Evolutionary conservation across 139 green algal genomes (phyloP), one percentile per base, ranked within the genome.

Genomic region (Marvania coccoides): DNA sequence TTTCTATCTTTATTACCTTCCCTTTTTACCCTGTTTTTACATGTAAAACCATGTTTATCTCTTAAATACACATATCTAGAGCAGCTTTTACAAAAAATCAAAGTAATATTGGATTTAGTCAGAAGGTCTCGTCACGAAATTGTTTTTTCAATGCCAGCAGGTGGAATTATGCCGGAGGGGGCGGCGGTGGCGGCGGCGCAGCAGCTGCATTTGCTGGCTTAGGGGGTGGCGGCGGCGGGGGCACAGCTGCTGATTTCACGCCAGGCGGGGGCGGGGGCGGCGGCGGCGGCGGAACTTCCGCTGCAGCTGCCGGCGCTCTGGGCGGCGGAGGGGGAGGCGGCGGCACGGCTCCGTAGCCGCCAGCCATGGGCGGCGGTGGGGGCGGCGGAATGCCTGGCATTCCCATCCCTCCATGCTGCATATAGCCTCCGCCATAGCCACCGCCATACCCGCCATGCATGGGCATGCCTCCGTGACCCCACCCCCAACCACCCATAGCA

Each of bases 271-370:
- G 12, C 1, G 55, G 55, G 8, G 55, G 55, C 13, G 55, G 55
- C n/a, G 55, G 55, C 35, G 55, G 66, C 0, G 64, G 64, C 5
- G 64, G 64, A 23, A 47, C 9, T 48, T 5, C 9, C 55, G 42
- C 42, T 28, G 19, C 42, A 9, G 51, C 10, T 48, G 35, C 55
- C 55, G 35, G 15, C 15, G 13, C 10, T 30, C 47, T 36, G 23
- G 47, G 26, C 6, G 63, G 47, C 26, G 63, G 45, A 5, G 63
- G 46, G 26, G 63, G 63, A 10, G 63, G 63, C 23, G 63, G 47
- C 23, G 47, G 47, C 14, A 66, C 37, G 28, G 26, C 56, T 8
- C 6, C 24, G 24, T 30, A 29, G 7, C 24, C 23, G n/a, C 51
- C 61, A 69, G 10, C 8, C 23, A 5, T 13, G 36, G 34, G 29